Conservation (phyloP, 2,329 filamentous ascomycete genomes). For the Aspergillus neoniger region DNA sequence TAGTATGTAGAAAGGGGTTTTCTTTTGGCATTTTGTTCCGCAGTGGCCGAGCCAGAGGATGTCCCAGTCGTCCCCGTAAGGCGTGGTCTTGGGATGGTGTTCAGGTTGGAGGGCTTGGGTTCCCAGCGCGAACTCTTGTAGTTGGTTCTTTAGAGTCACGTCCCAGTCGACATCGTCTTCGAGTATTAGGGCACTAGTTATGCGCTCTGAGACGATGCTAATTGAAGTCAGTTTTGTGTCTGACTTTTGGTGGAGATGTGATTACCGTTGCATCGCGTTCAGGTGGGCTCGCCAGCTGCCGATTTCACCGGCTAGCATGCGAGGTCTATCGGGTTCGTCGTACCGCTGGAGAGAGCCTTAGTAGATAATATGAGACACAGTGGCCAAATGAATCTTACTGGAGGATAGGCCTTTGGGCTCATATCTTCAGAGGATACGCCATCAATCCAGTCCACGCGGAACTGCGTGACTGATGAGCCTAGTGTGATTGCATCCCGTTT, state of each 20-base stretch:
- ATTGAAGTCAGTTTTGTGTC: background rate
- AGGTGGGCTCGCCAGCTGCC: slow-evolving; percentile 8
- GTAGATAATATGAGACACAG: background rate
- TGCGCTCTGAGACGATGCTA: background rate
- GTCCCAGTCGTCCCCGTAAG: slow-evolving; percentile 40
- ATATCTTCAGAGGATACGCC: slow-evolving; percentile 1
- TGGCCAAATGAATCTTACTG: background rate
- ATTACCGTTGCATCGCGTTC: slow-evolving; percentile 6
- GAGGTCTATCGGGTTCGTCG: background rate
- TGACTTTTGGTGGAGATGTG: background rate
- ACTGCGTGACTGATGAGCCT: slow-evolving; percentile 7
- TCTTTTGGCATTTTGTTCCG: slow-evolving; percentile 16
- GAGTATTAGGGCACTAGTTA: slow-evolving; percentile 48
- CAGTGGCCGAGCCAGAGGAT: slow-evolving; percentile 44
- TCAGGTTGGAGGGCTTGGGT: slow-evolving; percentile 29
- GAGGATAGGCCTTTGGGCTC: slow-evolving; percentile 4
- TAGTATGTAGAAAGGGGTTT: background rate
- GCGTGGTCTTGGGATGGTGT: slow-evolving; percentile 10
- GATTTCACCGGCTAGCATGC: background rate
- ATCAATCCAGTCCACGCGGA: slow-evolving; percentile 8
- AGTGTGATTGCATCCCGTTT: slow-evolving; percentile 8
- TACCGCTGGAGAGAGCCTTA: background rate
- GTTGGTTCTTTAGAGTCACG: slow-evolving; percentile 35
- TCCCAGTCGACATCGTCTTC: slow-evolving; percentile 46
- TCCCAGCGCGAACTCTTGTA: slow-evolving; percentile 33